Evolutionary conservation across 2,329 filamentous ascomycete species (phyloP), one percentile per base, ranked within the genome.

Genomic region (Colletotrichum sp.): DNA sequence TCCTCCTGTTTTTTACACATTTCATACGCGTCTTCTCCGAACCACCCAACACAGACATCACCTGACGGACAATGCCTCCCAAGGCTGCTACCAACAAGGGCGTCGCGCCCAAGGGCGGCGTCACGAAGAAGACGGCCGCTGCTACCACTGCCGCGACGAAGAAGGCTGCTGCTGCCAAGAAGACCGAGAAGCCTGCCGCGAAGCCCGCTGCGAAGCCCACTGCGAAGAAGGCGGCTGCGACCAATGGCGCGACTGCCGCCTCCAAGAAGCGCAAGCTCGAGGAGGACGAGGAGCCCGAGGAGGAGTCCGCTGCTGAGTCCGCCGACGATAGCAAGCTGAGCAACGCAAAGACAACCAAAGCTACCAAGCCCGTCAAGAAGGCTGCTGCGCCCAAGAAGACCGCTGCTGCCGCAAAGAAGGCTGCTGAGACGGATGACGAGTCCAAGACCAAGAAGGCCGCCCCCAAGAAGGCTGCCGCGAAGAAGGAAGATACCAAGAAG

Each of bases 381-480:
- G 63, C 76, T 13, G 76, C 80, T 22, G 80, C 80, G 72, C 72
- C 69, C 32, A 78, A 78, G 67, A 69, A 75, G 61, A 76, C 71
- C 29, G 74, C 77, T 44, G 72, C 73, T 27, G 64, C 77, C 29
- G 65, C 68, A 13, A 78, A 57, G 70, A 79, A 44, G 73, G 73
- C 91, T 90, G 34, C 87, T 90, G 81, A 77, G 69, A 69, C 69
- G 19, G 63, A 78, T 27, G 74, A 77, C 16, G 77, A 82, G 69
- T 76, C 76, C 63, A 72, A 78, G 77, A 36, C 78, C 22, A 80
- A 80, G 66, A 78, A 78, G 90, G 72, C 91, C 90, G 34, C 86
- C 90, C 81, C 88, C 66, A 78, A 78, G 90, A 76, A 91, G 90
- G 19, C 87, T 92, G 72, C 91, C 90, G 30, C 87, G 90, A 82